A percentile compares a stretch with the other conserved stretches of the same genome.
Evolutionary conservation across 805 yeast genomes (phyloP).

Genomic region (Priceomyces carsonii): DNA sequence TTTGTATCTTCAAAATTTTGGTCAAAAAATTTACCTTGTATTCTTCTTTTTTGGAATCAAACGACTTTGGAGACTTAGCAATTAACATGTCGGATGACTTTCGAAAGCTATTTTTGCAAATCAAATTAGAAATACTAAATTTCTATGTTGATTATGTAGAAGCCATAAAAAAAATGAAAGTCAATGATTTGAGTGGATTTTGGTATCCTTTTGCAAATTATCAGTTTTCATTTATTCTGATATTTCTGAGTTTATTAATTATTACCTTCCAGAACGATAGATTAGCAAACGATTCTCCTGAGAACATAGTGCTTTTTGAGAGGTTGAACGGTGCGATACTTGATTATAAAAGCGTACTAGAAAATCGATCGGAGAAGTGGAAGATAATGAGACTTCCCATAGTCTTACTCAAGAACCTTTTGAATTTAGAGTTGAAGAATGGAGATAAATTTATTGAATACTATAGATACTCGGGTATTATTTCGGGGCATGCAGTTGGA

Average conservation of each 20-base stretch:
- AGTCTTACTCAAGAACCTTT: not conserved
- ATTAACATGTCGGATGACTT: constrained; percentile 1
- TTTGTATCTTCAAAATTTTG: constrained; percentile 4
- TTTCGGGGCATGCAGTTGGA: constrained; percentile 3
- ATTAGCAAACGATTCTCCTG: not conserved
- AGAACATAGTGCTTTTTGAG: not conserved
- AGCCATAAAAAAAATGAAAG: not conserved
- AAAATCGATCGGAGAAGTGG: constrained; percentile 2
- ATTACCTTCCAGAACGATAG: not conserved
- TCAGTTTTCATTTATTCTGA: constrained; percentile 2
- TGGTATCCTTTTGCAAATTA: constrained; percentile 5
- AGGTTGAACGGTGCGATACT: not conserved
- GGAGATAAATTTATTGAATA: constrained; percentile 1
- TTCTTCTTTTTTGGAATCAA: constrained; percentile 4
- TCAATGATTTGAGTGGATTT: not conserved
- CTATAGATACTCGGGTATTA: constrained; percentile 2
- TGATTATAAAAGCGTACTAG: constrained; percentile 1
- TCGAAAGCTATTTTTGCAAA: not conserved
- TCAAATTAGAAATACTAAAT: constrained; percentile 1
- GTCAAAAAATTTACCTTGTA: constrained; percentile 4
- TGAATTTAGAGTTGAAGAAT: not conserved
- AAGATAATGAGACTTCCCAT: constrained; percentile 1
- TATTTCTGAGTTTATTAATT: not conserved
- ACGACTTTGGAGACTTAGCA: constrained; percentile 1
- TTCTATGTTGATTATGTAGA: not conserved